These are phyloP conservation scores for Xylaria castorea DNA, from an alignment of 495 filamentous ascomycete species.

Conservation along the genomic window DNA sequence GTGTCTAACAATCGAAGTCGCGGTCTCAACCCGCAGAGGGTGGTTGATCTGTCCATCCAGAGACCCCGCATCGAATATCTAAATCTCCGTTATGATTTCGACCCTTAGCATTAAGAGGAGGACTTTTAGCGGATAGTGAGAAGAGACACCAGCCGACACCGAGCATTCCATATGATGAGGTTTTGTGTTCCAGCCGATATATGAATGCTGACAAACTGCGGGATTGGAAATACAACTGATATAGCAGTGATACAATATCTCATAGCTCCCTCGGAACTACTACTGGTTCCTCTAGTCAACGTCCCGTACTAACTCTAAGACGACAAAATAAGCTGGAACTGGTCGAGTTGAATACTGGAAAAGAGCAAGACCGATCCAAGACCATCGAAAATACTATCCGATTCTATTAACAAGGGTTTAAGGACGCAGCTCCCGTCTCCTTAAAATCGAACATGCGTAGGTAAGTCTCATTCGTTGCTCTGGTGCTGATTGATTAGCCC, in stretches of 20 bases:
- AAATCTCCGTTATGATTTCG: not conserved
- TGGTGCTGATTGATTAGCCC: not conserved
- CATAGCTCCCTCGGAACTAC: not conserved
- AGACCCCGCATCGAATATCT: not conserved
- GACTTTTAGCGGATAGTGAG: not conserved
- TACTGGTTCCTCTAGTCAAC: not conserved
- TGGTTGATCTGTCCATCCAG: not conserved
- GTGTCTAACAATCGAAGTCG: not conserved
- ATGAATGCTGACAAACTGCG: not conserved
- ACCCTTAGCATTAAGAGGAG: not conserved
- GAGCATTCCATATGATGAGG: not conserved
- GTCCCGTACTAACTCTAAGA: not conserved
- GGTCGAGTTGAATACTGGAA: not conserved
- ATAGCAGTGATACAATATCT: not conserved
- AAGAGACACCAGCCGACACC: not conserved
- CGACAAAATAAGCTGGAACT: not conserved
- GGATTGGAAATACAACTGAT: not conserved
- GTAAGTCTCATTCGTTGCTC: not conserved
- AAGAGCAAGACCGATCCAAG: not conserved
- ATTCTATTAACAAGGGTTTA: not conserved
- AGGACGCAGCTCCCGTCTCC: not conserved
- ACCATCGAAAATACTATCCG: not conserved
- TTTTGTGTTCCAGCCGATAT: not conserved
- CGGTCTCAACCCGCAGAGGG: not conserved
- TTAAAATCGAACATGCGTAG: not conserved